These are phyloP conservation scores for Urochloa ruziziensis DNA, from an alignment of 176 grass and related monocot species.

Conservation along the genomic window DNA sequence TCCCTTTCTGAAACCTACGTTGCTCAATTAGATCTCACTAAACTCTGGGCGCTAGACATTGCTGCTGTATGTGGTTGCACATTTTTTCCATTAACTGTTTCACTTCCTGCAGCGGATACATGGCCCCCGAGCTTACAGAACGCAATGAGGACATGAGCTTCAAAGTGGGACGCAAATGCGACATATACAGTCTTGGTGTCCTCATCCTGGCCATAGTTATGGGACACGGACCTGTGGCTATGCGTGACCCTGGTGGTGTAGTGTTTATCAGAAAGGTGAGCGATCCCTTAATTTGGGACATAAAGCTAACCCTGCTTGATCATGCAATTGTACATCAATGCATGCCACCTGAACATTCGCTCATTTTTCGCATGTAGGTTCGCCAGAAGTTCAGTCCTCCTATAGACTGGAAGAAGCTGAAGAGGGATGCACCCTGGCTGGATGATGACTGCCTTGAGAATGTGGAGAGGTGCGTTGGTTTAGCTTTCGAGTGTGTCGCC, in stretches of 20 bases:
- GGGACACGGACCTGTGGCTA: neutral
- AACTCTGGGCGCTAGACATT: too few species aligned
- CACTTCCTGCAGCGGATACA: too few species aligned
- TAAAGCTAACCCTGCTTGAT: too few species aligned
- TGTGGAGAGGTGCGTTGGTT: neutral
- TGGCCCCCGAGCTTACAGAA: too few species aligned
- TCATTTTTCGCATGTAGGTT: neutral
- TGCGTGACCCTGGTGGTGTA: neutral
- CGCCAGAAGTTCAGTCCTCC: neutral
- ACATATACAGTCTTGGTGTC: neutral
- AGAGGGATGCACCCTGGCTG: neutral
- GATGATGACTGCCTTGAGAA: neutral
- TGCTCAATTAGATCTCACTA: too few species aligned
- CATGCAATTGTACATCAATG: too few species aligned
- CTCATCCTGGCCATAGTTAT: too few species aligned
- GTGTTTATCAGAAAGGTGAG: neutral
- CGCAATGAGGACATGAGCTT: too few species aligned
- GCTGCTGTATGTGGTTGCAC: too few species aligned
- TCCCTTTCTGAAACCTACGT: too few species aligned
- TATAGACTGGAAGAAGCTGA: neutral
- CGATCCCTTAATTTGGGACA: too few species aligned
- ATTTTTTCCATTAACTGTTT: too few species aligned
- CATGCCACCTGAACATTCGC: neutral
- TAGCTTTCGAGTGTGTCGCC: neutral
- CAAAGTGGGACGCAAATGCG: neutral